Evolutionary conservation across 768 basidiomycete genomes (phyloP).

Genomic region (Boletus rubroflammeus): DNA sequence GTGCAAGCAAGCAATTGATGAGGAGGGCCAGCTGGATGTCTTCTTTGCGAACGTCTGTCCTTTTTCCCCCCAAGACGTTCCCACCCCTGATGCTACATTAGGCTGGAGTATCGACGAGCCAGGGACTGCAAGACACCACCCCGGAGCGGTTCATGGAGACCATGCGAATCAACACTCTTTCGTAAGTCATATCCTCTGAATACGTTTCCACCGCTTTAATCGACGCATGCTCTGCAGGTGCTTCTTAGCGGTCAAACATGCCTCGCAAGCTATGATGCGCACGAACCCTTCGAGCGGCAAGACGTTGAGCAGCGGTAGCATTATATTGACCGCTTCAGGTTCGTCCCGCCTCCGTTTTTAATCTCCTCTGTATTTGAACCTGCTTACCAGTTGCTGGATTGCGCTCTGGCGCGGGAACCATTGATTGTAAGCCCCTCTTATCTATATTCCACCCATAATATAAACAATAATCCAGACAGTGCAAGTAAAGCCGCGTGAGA

Average conservation of each 20-base stretch:
- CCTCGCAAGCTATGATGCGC: constrained; percentile 75
- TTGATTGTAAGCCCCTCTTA: constrained; percentile 60
- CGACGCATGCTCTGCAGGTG: constrained; percentile 45
- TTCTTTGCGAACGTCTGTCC: constrained; percentile 88
- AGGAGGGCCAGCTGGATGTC: constrained; percentile 85
- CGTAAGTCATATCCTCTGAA: constrained; percentile 35
- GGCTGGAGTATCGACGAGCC: constrained; percentile 61
- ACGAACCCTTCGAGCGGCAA: constrained; percentile 68
- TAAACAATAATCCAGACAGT: constrained; percentile 55
- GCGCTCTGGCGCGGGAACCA: constrained; percentile 74
- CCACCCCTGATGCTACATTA: constrained; percentile 26
- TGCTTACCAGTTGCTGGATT: constrained; percentile 71
- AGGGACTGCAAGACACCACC: constrained; percentile 49
- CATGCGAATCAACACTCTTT: constrained; percentile 74
- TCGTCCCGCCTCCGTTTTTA: constrained; percentile 20
- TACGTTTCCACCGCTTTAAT: neutral
- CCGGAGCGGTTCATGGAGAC: constrained; percentile 67
- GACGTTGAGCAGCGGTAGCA: constrained; percentile 67
- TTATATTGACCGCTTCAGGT: constrained; percentile 86
- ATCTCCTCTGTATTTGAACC: neutral
- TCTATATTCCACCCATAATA: neutral
- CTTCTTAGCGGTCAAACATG: constrained; percentile 87
- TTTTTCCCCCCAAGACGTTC: neutral
- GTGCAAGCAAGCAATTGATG: constrained; percentile 68
- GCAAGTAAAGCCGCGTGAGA: constrained; percentile 91